Base-by-base conservation (phyloP, 805 yeast genomes). In the Saccharomycopsis fermentans region DNA sequence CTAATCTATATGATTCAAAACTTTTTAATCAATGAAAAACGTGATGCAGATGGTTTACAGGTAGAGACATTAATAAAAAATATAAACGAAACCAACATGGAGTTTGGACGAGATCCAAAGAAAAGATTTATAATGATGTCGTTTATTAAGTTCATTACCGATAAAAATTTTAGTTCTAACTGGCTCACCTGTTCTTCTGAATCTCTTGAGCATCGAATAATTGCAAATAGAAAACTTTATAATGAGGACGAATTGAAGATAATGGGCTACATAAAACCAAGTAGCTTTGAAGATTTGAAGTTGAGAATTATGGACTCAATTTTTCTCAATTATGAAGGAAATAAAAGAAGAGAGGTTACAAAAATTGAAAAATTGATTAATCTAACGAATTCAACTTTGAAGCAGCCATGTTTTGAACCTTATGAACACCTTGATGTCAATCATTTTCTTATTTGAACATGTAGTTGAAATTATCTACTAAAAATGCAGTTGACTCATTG, bases 321-420 rank as follows among this genome's bases (percentile, higher is more conserved):
- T 58, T 59, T 14, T 56, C 35, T 39, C 48, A 58, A 36, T 52
- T 56, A 57, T 32, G 47, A 36, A 37, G 50, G 17, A n/a, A 29
- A 40, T 59, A 61, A 6, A 26, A 52, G 39, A 21, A 21, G 50
- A 16, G 50, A 43, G 26, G 26, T 58, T 19, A 52, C 61, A n/a
- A 43, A 58, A 21, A 35, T 61, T 27, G 63, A 61, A 50, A 61
- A 61, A 27, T 4, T 61, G 34, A 40, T 61, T n/a, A 57, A 55
- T 24, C 43, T 61, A 56, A 61, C 63, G 12, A 47, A 51, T 24
- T 51, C 14, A 24, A 56, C 59, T 37, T 54, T 61, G 58, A 36
- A 59, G n/a, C 48, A 34, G 27, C 43, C 32, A 53, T 36, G 37
- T 17, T 40, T 54, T 8, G 50, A 43, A 43, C 26, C 50, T 21